Evolutionary conservation across 2,329 filamentous ascomycete species (phyloP).

Genomic region (Huntiella abstrusa): DNA sequence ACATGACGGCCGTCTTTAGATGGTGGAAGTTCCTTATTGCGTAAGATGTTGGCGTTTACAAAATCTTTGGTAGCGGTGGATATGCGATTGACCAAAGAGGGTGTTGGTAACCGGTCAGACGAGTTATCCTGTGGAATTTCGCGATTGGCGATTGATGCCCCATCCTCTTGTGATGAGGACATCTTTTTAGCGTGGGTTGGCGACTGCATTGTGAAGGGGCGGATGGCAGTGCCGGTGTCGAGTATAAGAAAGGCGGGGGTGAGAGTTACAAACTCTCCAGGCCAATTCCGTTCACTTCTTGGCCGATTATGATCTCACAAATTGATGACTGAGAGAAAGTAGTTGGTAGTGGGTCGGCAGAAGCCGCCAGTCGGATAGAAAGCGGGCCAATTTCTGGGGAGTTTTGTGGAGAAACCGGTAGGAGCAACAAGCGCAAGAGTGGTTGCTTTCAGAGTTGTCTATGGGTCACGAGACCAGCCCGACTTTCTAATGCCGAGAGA

Average conservation of each 20-base stretch:
- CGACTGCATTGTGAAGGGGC: slow-evolving; percentile 4
- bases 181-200: slow-evolving; percentile 5
- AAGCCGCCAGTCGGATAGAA: not conserved
- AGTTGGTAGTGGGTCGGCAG: not conserved
- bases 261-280: too few relatives aligned
- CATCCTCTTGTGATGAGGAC: slow-evolving; percentile 11
- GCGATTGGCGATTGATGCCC: slow-evolving; percentile 7
- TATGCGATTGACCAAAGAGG: slow-evolving; percentile 2
- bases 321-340: too few relatives aligned
- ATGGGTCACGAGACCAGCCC: too few relatives aligned
- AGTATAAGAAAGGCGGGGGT: too few relatives aligned
- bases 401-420: too few relatives aligned
- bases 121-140: slow-evolving; percentile 5
- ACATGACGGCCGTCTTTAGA: slow-evolving; percentile 49
- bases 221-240: not conserved
- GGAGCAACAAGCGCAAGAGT: too few relatives aligned
- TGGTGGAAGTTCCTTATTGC: slow-evolving; percentile 47
- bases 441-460: too few relatives aligned
- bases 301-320: too few relatives aligned
- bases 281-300: too few relatives aligned
- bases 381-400: too few relatives aligned
- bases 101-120: not conserved
- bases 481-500: too few relatives aligned
- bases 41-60: slow-evolving; percentile 32
- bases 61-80: slow-evolving; percentile 2